Conservation (phyloP, 495 filamentous ascomycete species). For the Xylaria telfairii region DNA sequence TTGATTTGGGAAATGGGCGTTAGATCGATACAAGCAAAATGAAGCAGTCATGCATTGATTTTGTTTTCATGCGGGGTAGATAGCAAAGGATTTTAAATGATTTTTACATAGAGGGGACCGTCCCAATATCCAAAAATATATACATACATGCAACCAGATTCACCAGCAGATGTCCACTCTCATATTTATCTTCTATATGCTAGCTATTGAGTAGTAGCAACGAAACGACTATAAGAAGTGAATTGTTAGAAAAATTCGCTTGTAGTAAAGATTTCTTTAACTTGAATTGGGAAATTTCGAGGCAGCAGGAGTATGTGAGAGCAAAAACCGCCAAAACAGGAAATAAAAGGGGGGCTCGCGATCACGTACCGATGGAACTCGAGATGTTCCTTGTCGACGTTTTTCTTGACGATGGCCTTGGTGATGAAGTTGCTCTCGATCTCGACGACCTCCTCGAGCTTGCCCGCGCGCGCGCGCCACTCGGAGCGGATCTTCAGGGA, state of each 20-base stretch:
- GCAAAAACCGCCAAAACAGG: neutral
- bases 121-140: neutral
- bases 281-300: neutral
- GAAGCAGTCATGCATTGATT: neutral
- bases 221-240: conserved; percentile 9
- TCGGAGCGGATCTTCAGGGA: conserved; percentile 46
- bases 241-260: neutral
- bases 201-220: conserved; percentile 24
- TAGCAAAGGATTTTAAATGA: neutral
- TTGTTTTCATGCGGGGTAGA: neutral
- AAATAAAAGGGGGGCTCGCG: neutral
- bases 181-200: neutral
- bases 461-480: conserved; percentile 42
- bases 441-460: conserved; percentile 40
- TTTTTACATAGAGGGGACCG: neutral
- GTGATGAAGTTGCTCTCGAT: conserved; percentile 49
- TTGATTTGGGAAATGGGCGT: neutral
- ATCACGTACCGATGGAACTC: conserved; percentile 23
- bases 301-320: neutral
- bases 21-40: neutral
- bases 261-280: too few relatives aligned
- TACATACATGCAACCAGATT: neutral
- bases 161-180: neutral
- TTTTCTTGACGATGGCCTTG: conserved; percentile 44
- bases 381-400: conserved; percentile 32